Evolutionary conservation across 768 basidiomycete species (phyloP).

Genomic region (Leccinum imitatum): DNA sequence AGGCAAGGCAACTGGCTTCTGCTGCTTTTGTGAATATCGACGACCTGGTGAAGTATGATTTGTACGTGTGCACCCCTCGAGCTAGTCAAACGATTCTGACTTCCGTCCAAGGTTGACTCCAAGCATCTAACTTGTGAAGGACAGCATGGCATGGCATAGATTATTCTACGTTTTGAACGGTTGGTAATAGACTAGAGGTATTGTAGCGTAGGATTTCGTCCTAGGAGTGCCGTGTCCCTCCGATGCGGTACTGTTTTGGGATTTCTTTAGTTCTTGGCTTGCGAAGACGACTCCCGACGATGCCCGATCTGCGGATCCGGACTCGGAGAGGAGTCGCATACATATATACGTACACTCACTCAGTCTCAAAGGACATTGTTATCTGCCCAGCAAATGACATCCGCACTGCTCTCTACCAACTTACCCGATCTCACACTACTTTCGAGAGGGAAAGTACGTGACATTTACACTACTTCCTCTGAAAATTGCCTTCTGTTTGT

Average conservation of each 20-base stretch:
- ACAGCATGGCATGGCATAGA: constrained; percentile 10
- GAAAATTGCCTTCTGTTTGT: constrained; percentile 83
- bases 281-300: not conserved
- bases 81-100: constrained; percentile 14
- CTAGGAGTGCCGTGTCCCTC: constrained; percentile 9
- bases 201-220: constrained; percentile 21
- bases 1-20: constrained; percentile 85
- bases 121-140: constrained; percentile 35
- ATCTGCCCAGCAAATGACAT: constrained; percentile 19
- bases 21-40: constrained; percentile 80
- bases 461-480: constrained; percentile 81
- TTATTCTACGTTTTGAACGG: constrained; percentile 4
- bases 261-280: not conserved
- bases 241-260: constrained; percentile 7
- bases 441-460: constrained; percentile 93
- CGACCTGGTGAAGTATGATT: constrained; percentile 82
- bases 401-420: constrained; percentile 52
- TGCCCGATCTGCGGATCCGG: not conserved
- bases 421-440: constrained; percentile 65
- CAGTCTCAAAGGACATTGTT: not conserved
- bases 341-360: not conserved
- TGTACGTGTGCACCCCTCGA: constrained; percentile 49
- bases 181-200: constrained; percentile 8
- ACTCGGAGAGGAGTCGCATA: not conserved
- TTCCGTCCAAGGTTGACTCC: constrained; percentile 46